Conservation (phyloP, 768 basidiomycete species). For the Gloeopeniophorella convolvens region DNA sequence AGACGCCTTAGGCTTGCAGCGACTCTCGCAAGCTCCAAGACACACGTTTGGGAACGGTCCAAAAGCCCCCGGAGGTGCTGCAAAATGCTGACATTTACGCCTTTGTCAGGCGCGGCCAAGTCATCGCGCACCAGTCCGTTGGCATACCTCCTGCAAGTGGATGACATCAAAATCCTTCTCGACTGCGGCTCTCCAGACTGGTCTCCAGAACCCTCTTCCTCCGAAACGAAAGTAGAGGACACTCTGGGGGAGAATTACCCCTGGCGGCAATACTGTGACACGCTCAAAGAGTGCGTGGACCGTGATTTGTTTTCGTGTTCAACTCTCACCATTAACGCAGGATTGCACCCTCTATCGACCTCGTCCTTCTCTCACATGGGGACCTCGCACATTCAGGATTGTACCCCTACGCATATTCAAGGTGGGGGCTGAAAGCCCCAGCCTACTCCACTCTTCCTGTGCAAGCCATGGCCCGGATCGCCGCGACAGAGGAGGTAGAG, state of each 20-base stretch:
- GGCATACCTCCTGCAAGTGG: constrained; percentile 85
- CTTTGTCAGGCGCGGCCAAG: constrained; percentile 79
- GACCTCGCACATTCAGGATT: constrained; percentile 85
- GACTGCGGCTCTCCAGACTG: constrained; percentile 94
- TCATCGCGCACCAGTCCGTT: constrained; percentile 58
- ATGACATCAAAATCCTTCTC: constrained; percentile 87
- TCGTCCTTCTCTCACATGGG: constrained; percentile 92
- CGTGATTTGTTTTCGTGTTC: not conserved
- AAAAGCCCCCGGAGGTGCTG: not conserved
- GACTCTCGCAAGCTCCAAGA: constrained; percentile 93
- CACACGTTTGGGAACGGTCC: constrained; percentile 56
- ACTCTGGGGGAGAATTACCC: constrained; percentile 31
- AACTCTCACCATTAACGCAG: constrained; percentile 34
- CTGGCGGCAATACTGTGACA: constrained; percentile 62
- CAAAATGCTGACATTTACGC: constrained; percentile 92
- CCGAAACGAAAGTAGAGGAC: constrained; percentile 26
- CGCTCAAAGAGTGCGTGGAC: constrained; percentile 56
- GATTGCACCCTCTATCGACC: constrained; percentile 72
- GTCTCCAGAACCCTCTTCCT: constrained; percentile 48
- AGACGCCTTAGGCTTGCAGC: constrained; percentile 87
- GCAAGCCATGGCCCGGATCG: constrained; percentile 91
- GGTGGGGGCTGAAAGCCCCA: constrained; percentile 84
- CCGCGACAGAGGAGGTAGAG: constrained; percentile 83
- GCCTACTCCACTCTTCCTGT: constrained; percentile 94
- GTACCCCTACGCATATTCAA: constrained; percentile 86